Evolutionary conservation across 1,139 yeast genomes (phyloP), one percentile per base, ranked within the genome.

Genomic region (Debaryomyces nepalensis): DNA sequence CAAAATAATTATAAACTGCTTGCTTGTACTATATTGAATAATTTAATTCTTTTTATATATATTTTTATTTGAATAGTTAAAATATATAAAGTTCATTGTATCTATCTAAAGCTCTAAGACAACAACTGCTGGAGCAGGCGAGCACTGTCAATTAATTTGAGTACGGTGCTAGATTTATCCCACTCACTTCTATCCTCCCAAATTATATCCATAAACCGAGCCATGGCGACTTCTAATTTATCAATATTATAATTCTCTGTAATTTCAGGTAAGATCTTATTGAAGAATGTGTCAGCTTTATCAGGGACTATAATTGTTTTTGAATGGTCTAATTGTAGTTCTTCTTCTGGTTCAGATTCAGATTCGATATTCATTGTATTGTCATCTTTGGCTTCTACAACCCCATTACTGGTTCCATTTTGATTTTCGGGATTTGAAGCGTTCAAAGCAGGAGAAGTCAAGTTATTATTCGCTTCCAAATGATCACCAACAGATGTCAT

Each of bases 181-280:
- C 96, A 84, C 5, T 66, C 61, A 39, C 71, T 64, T 41, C 96
- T 73, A 49, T 80, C 79, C 8, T 70, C 65, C 97, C 97, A 93
- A 3, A 87, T 74, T 10, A 83, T 70, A 40, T 87, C 93, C 70
- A 87, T 81, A 37, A 90, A 61, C 36, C 75, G 72, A 4, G 98
- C 83, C 70, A 85, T 84, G 10, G 84, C 63, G 37, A 79, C 79
- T 63, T 93, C 97, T 29, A 93, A 68, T 46, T 75, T 70, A 44
- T 87, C 95, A n/a, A 93, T 73, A 3, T 81, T 77, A 48, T 71
- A 73, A 15, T 70, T 71, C 10, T 66, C 70, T 0, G 95, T 79
- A 18, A 59, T 49, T 14, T 58, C 61, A 9, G 67, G 58, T 40
- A 74, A 42, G 6, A 53, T 38, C 6, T 43, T 26, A 10, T 49